Evolutionary conservation across 805 yeast species (phyloP).

Genomic region (Pichia rugopelliculosa): DNA sequence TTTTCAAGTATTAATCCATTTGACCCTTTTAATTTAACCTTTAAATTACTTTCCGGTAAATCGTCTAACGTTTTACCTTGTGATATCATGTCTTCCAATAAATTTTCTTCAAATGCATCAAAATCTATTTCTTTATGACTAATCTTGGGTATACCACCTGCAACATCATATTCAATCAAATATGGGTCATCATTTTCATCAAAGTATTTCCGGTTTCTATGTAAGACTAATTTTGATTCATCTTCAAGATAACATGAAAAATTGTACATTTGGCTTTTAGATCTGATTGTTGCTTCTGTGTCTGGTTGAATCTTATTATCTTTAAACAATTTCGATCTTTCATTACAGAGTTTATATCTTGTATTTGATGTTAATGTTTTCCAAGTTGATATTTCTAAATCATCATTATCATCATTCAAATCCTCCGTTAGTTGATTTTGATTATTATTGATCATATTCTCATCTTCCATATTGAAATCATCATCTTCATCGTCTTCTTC

Average conservation of each 20-base stretch:
- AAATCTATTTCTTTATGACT: constrained; percentile 42
- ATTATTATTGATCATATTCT: neutral
- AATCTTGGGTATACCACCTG: constrained; percentile 71
- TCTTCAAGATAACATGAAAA: constrained; percentile 41
- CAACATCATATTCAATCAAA: constrained; percentile 75
- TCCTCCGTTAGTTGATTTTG: constrained; percentile 10
- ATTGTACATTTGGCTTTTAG: constrained; percentile 60
- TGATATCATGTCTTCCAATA: constrained; percentile 32
- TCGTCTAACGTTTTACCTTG: constrained; percentile 28
- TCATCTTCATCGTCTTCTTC: constrained; percentile 24
- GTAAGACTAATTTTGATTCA: constrained; percentile 26
- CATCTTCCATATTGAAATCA: constrained; percentile 4
- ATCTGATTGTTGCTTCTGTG: constrained; percentile 63
- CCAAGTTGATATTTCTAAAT: constrained; percentile 78
- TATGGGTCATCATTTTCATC: constrained; percentile 57
- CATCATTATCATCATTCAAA: constrained; percentile 29
- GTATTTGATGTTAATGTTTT: constrained; percentile 71
- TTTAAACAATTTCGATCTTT: constrained; percentile 60
- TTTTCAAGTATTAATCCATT: constrained; percentile 55
- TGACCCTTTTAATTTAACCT: constrained; percentile 47
- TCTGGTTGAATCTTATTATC: constrained; percentile 52
- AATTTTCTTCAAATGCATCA: constrained; percentile 38
- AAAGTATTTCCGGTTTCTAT: constrained; percentile 29
- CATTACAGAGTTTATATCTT: constrained; percentile 65
- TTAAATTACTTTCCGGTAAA: constrained; percentile 33